phyloP scores from a whole-genome alignment of 139 green algal genomes.

The Chlorella ohadii region DNA sequence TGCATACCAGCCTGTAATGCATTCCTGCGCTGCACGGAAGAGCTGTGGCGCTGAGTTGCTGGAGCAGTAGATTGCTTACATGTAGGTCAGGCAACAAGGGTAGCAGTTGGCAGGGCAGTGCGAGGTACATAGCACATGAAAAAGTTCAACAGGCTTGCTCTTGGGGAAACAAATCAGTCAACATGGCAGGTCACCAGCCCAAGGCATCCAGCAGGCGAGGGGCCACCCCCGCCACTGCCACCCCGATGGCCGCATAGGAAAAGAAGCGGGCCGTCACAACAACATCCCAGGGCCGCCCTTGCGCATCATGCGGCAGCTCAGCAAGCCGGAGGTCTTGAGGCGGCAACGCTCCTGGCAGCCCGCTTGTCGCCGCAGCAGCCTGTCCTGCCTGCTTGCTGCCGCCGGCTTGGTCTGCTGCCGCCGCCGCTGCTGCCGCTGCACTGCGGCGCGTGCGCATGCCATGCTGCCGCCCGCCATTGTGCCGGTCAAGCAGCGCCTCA shows the following conservation, averaged over 20 bases:
- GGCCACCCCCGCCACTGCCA: constrained; percentile 35
- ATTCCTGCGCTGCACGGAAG: no score
- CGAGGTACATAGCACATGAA: no score
- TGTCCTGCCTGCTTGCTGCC: background rate
- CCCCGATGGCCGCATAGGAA: constrained; percentile 51
- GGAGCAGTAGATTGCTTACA: no score
- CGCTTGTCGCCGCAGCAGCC: background rate
- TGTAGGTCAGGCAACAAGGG: no score
- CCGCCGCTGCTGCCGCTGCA: constrained; percentile 2
- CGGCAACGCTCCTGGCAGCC: background rate
- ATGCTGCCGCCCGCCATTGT: no score
- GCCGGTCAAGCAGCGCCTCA: no score
- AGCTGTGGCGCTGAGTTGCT: no score
- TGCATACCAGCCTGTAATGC: no score
- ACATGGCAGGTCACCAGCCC: constrained; percentile 17
- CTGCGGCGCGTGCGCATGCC: no score
- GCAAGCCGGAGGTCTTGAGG: background rate
- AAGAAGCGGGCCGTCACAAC: constrained; percentile 53
- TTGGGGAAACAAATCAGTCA: no score
- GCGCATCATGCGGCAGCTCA: constrained; percentile 33
- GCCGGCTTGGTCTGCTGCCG: background rate
- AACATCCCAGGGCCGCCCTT: constrained; percentile 49
- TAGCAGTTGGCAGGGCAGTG: no score
- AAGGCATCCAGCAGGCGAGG: constrained; percentile 29
- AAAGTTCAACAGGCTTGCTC: no score